Evolutionary conservation across 1,284 basidiomycete species (phyloP), one percentile per base, ranked within the genome.

Genomic region (Austroboletus olivaceoglutinosus): DNA sequence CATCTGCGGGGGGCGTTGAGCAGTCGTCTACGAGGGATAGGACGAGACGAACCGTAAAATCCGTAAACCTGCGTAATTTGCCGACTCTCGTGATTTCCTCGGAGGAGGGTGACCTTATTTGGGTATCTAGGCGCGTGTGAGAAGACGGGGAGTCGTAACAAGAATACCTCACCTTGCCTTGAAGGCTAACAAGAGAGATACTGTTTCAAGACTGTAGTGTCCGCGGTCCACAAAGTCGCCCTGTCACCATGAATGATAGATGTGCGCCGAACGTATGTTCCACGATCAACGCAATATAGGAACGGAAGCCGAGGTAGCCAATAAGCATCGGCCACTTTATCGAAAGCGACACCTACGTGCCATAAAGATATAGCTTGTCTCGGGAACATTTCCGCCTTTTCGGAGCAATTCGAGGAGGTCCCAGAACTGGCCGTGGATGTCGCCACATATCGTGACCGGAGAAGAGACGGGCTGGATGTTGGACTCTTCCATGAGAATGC

Each of bases 21-120:
- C 5, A 23, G 16, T 25, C 16, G 12, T 22, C 43, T 11, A 27
- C 11, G 33, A 41, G 37, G 5, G 44, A 15, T 33, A 37, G 25
- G 44, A 12, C 23, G 12, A 43, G 6, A 68, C 83, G 52, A 50
- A 93, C 93, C 93, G 67, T 98, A 98, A 71, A 98, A 98, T 15
- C 95, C 95, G 58, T 98, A 98, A 2, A 98, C 95, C 65, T 98
- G 95, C 2, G 96, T 98, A 61, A 98, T 98, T 68, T 98, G 95
- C 58, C 96, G 76, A 62, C 87, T 91, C 70, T 98, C 96, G 67
- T 98, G 96, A 70, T 98, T 98, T 41, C 95, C 95, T 53, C 95
- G 78, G 12, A 98, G 75, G 4, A 98, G 73, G 0, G 93, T 97
- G 51, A 98, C 88, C 59, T 86, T 85, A 69, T 97, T 92, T 8